Percentiles rank a stretch among this genome's conserved stretches.
These are phyloP conservation scores for Trichothecium roseum DNA, from an alignment of 2,329 filamentous ascomycete species.

Conservation along the genomic window DNA sequence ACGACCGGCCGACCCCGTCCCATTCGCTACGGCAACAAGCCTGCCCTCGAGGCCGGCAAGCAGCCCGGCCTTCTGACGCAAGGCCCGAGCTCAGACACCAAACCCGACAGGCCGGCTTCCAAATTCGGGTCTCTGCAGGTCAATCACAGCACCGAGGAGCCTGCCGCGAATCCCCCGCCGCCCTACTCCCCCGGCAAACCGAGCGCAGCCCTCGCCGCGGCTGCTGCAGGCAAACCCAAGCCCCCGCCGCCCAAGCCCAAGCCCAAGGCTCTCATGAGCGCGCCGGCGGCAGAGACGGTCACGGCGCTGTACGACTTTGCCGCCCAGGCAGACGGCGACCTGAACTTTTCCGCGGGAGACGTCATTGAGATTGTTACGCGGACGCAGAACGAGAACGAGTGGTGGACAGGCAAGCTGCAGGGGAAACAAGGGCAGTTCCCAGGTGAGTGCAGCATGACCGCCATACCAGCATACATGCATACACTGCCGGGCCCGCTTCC, in stretches of 20 bases:
- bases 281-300: slow-evolving; percentile 61
- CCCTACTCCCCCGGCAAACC: slow-evolving; percentile 51
- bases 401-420: slow-evolving; percentile 81
- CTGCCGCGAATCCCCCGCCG: slow-evolving; percentile 51
- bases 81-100: slow-evolving; percentile 23
- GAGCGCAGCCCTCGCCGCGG: slow-evolving; percentile 36
- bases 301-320: slow-evolving; percentile 95
- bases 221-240: slow-evolving; percentile 43
- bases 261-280: slow-evolving; percentile 60
- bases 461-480: not conserved
- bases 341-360: slow-evolving; percentile 83
- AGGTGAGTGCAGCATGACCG: slow-evolving; percentile 47
- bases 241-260: slow-evolving; percentile 68
- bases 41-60: slow-evolving; percentile 36
- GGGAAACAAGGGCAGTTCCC: slow-evolving; percentile 88
- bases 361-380: slow-evolving; percentile 77
- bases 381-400: slow-evolving; percentile 90
- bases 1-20: slow-evolving; percentile 62
- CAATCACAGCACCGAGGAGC: slow-evolving; percentile 23
- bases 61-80: slow-evolving; percentile 40
- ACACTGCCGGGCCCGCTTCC: too few species aligned
- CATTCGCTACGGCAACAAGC: slow-evolving; percentile 48
- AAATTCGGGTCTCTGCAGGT: slow-evolving; percentile 24
- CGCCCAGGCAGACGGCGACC: slow-evolving; percentile 85
- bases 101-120: slow-evolving; percentile 9